These are phyloP conservation scores for Phaffia tasmanica DNA, from an alignment of 768 basidiomycete species.

Conservation along the genomic window DNA sequence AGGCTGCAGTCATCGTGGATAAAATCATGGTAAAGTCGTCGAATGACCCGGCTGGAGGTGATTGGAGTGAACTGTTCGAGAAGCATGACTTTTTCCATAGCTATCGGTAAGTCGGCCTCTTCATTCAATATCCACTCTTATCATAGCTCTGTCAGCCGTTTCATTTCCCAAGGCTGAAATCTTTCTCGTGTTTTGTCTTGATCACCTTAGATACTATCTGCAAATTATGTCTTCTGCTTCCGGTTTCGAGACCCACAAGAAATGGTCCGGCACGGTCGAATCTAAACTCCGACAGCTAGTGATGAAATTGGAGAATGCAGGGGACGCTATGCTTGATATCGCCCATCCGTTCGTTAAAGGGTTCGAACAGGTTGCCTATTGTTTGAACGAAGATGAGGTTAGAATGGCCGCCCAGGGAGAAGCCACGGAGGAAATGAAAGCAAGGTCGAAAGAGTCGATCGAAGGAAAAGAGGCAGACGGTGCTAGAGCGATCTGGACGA, in stretches of 20 bases:
- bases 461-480: slow-evolving; percentile 55
- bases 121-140: neutral
- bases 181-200: neutral
- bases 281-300: slow-evolving; percentile 90
- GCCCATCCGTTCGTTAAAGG: slow-evolving; percentile 95
- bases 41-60: slow-evolving; percentile 43
- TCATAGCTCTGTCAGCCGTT: neutral
- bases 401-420: slow-evolving; percentile 79
- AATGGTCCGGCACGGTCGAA: slow-evolving; percentile 92
- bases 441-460: slow-evolving; percentile 65
- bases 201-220: slow-evolving; percentile 24
- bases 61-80: slow-evolving; percentile 85
- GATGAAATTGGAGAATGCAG: slow-evolving; percentile 85
- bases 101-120: slow-evolving; percentile 56
- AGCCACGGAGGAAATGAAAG: slow-evolving; percentile 57
- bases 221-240: slow-evolving; percentile 26
- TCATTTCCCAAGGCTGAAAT: neutral
- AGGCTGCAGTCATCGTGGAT: slow-evolving; percentile 87
- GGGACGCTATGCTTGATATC: slow-evolving; percentile 67
- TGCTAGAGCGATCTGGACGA: slow-evolving; percentile 72
- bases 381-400: slow-evolving; percentile 75
- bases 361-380: slow-evolving; percentile 76
- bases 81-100: slow-evolving; percentile 96
- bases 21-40: slow-evolving; percentile 58
- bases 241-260: slow-evolving; percentile 20